phyloP scores from a whole-genome alignment of 2,329 filamentous ascomycete genomes.

The Colletotrichum salicis region DNA sequence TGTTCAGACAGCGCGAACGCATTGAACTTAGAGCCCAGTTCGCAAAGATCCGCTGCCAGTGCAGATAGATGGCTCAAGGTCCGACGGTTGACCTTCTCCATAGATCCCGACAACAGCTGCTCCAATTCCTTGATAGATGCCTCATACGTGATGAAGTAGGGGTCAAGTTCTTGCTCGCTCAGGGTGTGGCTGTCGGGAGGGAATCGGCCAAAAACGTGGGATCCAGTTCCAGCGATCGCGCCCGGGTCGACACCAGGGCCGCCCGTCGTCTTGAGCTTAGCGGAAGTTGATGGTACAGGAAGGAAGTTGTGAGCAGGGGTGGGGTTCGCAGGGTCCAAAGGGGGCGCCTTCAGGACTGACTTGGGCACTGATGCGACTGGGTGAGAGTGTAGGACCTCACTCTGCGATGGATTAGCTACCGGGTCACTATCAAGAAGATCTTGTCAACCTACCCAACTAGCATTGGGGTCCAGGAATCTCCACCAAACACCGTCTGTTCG shows the following conservation, averaged over 20 bases:
- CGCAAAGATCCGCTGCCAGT: constrained; percentile 87
- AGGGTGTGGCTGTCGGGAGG: constrained; percentile 81
- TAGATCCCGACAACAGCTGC: constrained; percentile 85
- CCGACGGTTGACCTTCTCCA: constrained; percentile 95
- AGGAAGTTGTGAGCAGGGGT: constrained; percentile 87
- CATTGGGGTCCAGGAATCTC: constrained; percentile 97
- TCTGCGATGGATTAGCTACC: constrained; percentile 64
- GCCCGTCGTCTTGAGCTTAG: constrained; percentile 77
- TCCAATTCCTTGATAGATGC: constrained; percentile 92
- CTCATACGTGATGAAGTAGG: constrained; percentile 95
- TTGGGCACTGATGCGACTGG: constrained; percentile 93
- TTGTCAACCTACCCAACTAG: constrained; percentile 82
- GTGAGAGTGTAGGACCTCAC: constrained; percentile 92
- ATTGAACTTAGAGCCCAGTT: constrained; percentile 95
- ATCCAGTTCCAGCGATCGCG: constrained; percentile 50
- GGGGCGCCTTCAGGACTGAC: constrained; percentile 93
- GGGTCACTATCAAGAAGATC: background rate
- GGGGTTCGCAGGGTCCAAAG: constrained; percentile 92
- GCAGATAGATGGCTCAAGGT: constrained; percentile 87
- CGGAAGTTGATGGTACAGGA: constrained; percentile 84
- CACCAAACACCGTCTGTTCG: constrained; percentile 95
- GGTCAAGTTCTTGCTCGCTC: constrained; percentile 90
- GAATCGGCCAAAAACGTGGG: constrained; percentile 80
- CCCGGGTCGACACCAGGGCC: constrained; percentile 44
- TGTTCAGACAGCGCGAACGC: constrained; percentile 96